A percentile compares a stretch with the other conserved stretches of the same genome.
phyloP scores from a whole-genome alignment of 2,329 filamentous ascomycete genomes.

The Colletotrichum brevisporum region DNA sequence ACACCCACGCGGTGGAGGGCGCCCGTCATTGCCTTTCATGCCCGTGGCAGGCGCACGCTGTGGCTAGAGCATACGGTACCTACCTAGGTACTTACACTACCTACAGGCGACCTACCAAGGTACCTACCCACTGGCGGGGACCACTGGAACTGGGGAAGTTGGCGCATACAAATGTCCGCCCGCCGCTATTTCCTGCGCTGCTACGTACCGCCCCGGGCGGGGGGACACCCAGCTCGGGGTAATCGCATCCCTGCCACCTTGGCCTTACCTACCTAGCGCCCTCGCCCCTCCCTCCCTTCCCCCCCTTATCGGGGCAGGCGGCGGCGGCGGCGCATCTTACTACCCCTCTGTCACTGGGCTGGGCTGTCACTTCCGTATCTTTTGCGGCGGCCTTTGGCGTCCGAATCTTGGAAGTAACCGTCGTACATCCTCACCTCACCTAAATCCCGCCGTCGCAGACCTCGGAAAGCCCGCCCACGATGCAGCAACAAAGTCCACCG shows the following conservation, averaged over 20 bases:
- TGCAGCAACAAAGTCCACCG: conserved; percentile 73
- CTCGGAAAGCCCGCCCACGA: conserved; percentile 43
- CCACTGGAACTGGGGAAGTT: background rate
- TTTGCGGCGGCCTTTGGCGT: conserved; percentile 1
- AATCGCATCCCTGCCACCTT: conserved; percentile 25
- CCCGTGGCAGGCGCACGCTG: conserved; percentile 14
- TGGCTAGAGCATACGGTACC: background rate
- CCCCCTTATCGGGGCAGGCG: conserved; percentile 31
- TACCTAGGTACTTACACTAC: background rate
- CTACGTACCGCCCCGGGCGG: conserved; percentile 1
- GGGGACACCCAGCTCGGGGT: conserved; percentile 31
- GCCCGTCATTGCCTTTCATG: background rate
- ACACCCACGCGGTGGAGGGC: conserved; percentile 14
- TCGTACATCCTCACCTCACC: background rate
- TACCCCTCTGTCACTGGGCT: conserved; percentile 33
- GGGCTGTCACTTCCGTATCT: conserved; percentile 14
- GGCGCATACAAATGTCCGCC: background rate
- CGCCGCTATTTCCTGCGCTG: background rate
- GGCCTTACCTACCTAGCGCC: conserved; percentile 1
- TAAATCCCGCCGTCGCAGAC: background rate
- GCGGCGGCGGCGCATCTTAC: conserved; percentile 14
- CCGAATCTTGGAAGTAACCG: background rate
- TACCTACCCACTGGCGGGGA: background rate
- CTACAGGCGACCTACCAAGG: background rate
- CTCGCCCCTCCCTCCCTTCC: conserved; percentile 5